These are phyloP conservation scores for Myxozyma vanderwaltii DNA, from an alignment of 805 yeast genomes.

Conservation along the genomic window DNA sequence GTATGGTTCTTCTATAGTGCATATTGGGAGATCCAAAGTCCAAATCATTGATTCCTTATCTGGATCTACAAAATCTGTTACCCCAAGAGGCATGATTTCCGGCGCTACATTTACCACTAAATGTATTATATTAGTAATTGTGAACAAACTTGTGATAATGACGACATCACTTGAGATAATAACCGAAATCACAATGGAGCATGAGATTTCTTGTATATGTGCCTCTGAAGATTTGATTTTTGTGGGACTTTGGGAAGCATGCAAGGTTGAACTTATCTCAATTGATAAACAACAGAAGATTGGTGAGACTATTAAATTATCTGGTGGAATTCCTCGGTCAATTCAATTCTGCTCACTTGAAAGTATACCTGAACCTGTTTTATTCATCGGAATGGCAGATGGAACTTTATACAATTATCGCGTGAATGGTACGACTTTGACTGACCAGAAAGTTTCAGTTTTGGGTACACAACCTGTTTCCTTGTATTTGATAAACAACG, in stretches of 20 bases:
- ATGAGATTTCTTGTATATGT: constrained; percentile 26
- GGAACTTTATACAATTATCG: constrained; percentile 26
- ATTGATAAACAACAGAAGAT: constrained; percentile 5
- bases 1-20: constrained; percentile 3
- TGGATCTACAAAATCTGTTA: not conserved
- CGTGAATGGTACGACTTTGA: constrained; percentile 2
- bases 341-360: constrained; percentile 15
- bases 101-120: constrained; percentile 15
- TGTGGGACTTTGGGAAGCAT: constrained; percentile 27
- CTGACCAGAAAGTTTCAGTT: constrained; percentile 21
- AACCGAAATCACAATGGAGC: not conserved
- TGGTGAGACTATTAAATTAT: constrained; percentile 7
- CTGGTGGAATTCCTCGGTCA: constrained; percentile 30
- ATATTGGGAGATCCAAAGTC: constrained; percentile 3
- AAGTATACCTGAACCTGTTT: constrained; percentile 14
- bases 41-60: not conserved
- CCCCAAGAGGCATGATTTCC: constrained; percentile 6
- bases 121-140: constrained; percentile 8
- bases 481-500: constrained; percentile 11
- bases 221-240: constrained; percentile 14
- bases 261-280: constrained; percentile 7
- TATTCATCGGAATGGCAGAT: constrained; percentile 32
- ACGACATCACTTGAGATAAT: constrained; percentile 1
- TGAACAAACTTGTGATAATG: not conserved
- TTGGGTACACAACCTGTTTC: constrained; percentile 32